Evolutionary conservation across 108 stramenopile genomes (phyloP), one percentile per base, ranked within the genome.

Genomic region (Discostella pseudostelligera): DNA sequence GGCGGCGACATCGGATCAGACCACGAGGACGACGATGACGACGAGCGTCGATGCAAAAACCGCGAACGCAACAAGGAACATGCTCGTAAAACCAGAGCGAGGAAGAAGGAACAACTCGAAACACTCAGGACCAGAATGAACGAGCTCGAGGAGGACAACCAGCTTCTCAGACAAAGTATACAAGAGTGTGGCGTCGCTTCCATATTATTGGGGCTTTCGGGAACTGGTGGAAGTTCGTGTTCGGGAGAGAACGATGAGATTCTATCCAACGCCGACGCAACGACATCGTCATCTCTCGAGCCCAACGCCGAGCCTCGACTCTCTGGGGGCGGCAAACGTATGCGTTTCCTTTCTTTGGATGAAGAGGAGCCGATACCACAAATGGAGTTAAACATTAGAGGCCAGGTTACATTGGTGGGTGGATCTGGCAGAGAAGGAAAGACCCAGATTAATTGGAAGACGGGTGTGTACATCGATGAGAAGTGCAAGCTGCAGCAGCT

Each of bases 61-160:
- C 78, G 96, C 13, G 96, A 96, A 65, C 85, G 96, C 22, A 96
- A 96, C 70, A 90, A 92, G 26, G 90, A 95, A 65, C 96, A 96
- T 62, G 96, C 96, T 12, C 85, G 93, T 26, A 78, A 85, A 44
- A 96, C 96, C 0, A 63, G 96, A 32, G 67, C 90, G 36, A 79
- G 96, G 39, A 96, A 96, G 80, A 96, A 96, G 81, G 84, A 78
- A 37, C 93, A 93, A 62, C 68, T 96, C 48, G 81, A 92, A 67
- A 53, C 65, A 4, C 82, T 96, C n/a, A 90, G 89, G 62, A 44
- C 62, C 10, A 80, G 85, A 45, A 83, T 93, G 8, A 74, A 76
- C 35, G 76, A 81, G 28, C 80, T 96, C 25, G 76, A 92, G 71
- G 81, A 71, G 13, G 90, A 93, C 58, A 65, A 73, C n/a, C 69